Conservation (phyloP, 2,329 filamentous ascomycete genomes). For the Cytospora schulzeri region DNA sequence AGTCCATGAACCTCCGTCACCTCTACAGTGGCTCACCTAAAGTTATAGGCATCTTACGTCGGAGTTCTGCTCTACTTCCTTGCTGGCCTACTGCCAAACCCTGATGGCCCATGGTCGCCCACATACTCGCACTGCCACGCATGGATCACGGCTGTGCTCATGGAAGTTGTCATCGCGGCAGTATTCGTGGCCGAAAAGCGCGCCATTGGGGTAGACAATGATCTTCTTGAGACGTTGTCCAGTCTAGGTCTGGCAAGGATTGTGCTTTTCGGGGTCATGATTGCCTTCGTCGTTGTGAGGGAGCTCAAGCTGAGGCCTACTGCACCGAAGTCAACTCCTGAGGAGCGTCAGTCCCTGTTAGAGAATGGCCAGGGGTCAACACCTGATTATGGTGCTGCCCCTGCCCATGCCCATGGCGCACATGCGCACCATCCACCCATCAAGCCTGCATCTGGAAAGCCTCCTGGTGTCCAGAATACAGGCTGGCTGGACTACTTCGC, state of each 20-base stretch:
- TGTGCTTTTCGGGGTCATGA: slow-evolving; percentile 40
- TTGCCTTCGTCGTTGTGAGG: slow-evolving; percentile 34
- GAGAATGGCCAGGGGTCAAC: slow-evolving; percentile 41
- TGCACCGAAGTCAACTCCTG: slow-evolving; percentile 34
- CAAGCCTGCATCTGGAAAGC: slow-evolving; percentile 27
- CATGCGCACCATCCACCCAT: slow-evolving; percentile 35
- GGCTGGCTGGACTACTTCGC: slow-evolving; percentile 51
- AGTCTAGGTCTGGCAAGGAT: slow-evolving; percentile 39
- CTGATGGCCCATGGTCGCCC: slow-evolving; percentile 48
- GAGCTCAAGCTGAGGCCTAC: slow-evolving; percentile 37
- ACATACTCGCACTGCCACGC: slow-evolving; percentile 40
- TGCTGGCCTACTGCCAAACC: slow-evolving; percentile 46
- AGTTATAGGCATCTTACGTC: slow-evolving; percentile 41
- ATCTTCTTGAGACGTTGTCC: slow-evolving; percentile 37
- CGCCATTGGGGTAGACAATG: slow-evolving; percentile 35
- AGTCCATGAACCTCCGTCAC: slow-evolving; percentile 26
- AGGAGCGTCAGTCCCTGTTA: slow-evolving; percentile 44
- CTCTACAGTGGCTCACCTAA: background rate
- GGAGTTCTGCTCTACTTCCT: slow-evolving; percentile 46
- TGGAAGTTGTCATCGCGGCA: slow-evolving; percentile 42
- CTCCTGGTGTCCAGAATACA: slow-evolving; percentile 36
- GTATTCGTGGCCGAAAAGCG: slow-evolving; percentile 37
- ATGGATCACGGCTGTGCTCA: slow-evolving; percentile 40
- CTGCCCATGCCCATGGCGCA: background rate
- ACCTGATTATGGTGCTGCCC: slow-evolving; percentile 23